These are phyloP conservation scores for Coemansia sp. DNA, from an alignment of 192 early-diverging fungal genomes.

Conservation along the genomic window DNA sequence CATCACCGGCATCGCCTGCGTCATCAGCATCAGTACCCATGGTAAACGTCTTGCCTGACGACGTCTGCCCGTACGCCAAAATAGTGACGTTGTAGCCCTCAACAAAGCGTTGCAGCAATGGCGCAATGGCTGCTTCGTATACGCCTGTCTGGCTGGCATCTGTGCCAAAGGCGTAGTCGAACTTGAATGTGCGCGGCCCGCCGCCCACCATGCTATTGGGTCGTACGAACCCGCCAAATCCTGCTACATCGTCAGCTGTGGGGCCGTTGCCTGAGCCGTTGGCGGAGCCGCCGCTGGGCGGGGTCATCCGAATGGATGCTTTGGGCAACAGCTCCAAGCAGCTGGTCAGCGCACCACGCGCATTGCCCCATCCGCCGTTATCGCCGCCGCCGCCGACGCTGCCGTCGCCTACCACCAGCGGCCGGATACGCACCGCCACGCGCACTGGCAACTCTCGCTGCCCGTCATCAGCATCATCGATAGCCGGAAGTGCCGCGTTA, in stretches of 20 bases:
- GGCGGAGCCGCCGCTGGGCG: slow-evolving; percentile 1
- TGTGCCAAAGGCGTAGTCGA: slow-evolving; percentile 69
- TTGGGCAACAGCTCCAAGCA: slow-evolving; percentile 26
- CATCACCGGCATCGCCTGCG: slow-evolving; percentile 8
- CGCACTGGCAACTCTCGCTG: slow-evolving; percentile 48
- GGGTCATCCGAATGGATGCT: slow-evolving; percentile 16
- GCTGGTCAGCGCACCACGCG: slow-evolving; percentile 21
- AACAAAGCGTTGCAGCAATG: slow-evolving; percentile 60
- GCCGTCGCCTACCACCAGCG: slow-evolving; percentile 22
- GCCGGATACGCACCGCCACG: slow-evolving; percentile 56
- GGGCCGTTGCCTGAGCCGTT: neutral
- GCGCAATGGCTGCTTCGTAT: slow-evolving; percentile 57
- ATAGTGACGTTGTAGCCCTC: slow-evolving; percentile 94
- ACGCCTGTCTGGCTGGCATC: slow-evolving; percentile 61
- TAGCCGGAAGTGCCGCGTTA: slow-evolving; percentile 1
- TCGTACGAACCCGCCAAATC: neutral
- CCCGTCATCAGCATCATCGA: slow-evolving; percentile 24
- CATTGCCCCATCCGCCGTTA: slow-evolving; percentile 1
- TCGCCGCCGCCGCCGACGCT: slow-evolving; percentile 7
- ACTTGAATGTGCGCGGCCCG: slow-evolving; percentile 54
- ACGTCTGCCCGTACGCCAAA: slow-evolving; percentile 92
- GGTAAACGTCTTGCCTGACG: slow-evolving; percentile 92
- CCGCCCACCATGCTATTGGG: neutral
- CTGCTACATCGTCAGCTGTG: neutral
- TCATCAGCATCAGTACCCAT: slow-evolving; percentile 77